Percentiles rank a stretch among this genome's conserved stretches.
Conservation (phyloP, 2,329 filamentous ascomycete genomes). For the Helotiales sp. region DNA sequence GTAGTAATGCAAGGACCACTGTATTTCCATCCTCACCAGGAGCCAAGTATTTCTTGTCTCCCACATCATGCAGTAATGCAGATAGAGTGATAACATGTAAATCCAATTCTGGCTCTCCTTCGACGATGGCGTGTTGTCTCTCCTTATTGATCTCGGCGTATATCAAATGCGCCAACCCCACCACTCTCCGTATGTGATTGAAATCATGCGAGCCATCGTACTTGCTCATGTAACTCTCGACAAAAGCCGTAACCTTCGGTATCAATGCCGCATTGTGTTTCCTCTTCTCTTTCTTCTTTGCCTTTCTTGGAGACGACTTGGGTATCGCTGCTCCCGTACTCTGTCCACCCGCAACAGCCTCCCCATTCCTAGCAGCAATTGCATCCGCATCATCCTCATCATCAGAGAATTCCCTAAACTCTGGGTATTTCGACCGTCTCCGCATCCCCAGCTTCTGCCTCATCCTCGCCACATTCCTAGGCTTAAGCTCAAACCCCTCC, state of each 20-base stretch:
- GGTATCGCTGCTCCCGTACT: not conserved
- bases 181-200: constrained; percentile 77
- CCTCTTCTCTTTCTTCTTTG: constrained; percentile 20
- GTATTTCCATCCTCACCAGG: constrained; percentile 57
- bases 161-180: constrained; percentile 60
- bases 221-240: constrained; percentile 69
- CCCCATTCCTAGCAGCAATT: constrained; percentile 3
- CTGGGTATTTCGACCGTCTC: constrained; percentile 31
- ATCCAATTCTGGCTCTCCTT: constrained; percentile 53
- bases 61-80: constrained; percentile 84
- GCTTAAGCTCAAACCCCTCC: constrained; percentile 32
- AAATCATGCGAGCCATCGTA: constrained; percentile 91
- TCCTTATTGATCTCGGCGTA: constrained; percentile 30
- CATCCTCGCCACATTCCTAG: constrained; percentile 28
- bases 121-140: constrained; percentile 15
- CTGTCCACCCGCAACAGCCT: constrained; percentile 3
- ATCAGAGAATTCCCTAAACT: constrained; percentile 31
- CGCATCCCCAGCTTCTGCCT: constrained; percentile 33
- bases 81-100: constrained; percentile 55
- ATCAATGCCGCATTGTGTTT: constrained; percentile 37
- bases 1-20: constrained; percentile 57
- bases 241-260: constrained; percentile 58
- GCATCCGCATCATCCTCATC: constrained; percentile 18
- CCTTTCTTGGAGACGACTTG: constrained; percentile 13
- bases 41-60: constrained; percentile 56